A percentile compares a stretch with the other conserved stretches of the same genome.
Evolutionary conservation across 2,329 filamentous ascomycete genomes (phyloP).

Genomic region (Sporothrix euskadiensis): DNA sequence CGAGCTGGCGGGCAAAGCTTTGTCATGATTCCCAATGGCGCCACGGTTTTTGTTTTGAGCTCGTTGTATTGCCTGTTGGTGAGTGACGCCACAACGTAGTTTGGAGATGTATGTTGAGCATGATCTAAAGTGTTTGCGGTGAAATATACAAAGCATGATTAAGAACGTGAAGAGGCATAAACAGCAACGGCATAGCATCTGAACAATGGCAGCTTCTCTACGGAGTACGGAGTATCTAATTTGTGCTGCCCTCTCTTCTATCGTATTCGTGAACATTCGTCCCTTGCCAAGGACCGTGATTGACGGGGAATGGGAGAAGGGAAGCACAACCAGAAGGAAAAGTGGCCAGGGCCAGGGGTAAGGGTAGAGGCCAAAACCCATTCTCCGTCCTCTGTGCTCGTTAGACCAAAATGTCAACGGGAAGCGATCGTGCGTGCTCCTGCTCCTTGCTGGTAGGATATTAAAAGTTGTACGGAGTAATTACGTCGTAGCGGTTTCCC

Average conservation of each 20-base stretch:
- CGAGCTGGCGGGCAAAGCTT: not conserved
- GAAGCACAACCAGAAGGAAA: not conserved
- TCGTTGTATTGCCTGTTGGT: not conserved
- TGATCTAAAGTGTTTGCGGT: not conserved
- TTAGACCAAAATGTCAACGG: not conserved
- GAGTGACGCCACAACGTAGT: not conserved
- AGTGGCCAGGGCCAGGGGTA: not conserved
- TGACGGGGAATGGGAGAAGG: not conserved
- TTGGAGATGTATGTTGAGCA: not conserved
- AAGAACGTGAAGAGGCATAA: not conserved
- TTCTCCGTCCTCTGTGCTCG: not conserved
- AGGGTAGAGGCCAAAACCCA: not conserved
- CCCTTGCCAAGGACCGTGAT: not conserved
- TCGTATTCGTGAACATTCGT: not conserved
- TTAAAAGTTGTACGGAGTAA: too few species aligned
- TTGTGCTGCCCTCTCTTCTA: not conserved
- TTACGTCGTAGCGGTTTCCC: not conserved
- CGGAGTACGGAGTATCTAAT: too few species aligned
- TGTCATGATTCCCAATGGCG: slow-evolving; percentile 2
- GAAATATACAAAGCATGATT: not conserved
- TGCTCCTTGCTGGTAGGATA: not conserved
- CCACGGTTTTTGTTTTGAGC: not conserved
- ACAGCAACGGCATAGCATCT: not conserved
- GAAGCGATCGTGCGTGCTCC: not conserved
- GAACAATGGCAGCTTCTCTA: not conserved